These are phyloP conservation scores for Microcyclospora tardicrescens DNA, from an alignment of 2,329 filamentous ascomycete genomes.

Conservation along the genomic window DNA sequence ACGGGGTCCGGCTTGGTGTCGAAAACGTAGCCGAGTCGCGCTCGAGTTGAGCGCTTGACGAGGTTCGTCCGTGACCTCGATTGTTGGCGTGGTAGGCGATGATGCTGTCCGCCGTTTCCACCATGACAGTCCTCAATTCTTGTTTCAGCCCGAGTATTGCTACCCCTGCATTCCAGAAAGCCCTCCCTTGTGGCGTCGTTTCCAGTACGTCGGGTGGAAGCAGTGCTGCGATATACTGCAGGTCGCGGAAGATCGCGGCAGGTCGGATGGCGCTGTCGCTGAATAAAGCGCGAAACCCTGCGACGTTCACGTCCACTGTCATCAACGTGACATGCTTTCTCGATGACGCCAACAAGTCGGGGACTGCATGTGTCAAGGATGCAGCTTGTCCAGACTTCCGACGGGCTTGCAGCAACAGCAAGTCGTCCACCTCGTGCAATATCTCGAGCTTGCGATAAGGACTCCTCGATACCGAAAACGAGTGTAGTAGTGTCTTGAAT, in stretches of 20 bases:
- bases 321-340: constrained; percentile 7
- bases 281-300: constrained; percentile 26
- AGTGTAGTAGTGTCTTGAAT: constrained; percentile 65
- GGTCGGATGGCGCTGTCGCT: constrained; percentile 33
- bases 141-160: constrained; percentile 81
- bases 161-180: constrained; percentile 81
- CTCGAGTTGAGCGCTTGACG: constrained; percentile 21
- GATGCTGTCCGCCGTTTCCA: constrained; percentile 59
- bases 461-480: constrained; percentile 81
- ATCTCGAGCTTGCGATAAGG: constrained; percentile 76
- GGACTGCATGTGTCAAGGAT: constrained; percentile 6
- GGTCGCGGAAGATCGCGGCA: constrained; percentile 35
- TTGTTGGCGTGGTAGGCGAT: constrained; percentile 56
- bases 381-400: neutral
- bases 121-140: constrained; percentile 73
- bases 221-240: constrained; percentile 47
- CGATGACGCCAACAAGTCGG: too few relatives aligned
- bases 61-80: constrained; percentile 29
- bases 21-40: constrained; percentile 20
- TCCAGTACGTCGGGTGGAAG: constrained; percentile 45
- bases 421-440: constrained; percentile 66
- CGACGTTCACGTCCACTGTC: constrained; percentile 31
- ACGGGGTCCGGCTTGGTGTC: constrained; percentile 7
- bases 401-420: constrained; percentile 27
- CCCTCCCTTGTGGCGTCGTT: constrained; percentile 48